Conservation (phyloP, 2,329 filamentous ascomycete species). For the Pyrenophora seminiperda region DNA sequence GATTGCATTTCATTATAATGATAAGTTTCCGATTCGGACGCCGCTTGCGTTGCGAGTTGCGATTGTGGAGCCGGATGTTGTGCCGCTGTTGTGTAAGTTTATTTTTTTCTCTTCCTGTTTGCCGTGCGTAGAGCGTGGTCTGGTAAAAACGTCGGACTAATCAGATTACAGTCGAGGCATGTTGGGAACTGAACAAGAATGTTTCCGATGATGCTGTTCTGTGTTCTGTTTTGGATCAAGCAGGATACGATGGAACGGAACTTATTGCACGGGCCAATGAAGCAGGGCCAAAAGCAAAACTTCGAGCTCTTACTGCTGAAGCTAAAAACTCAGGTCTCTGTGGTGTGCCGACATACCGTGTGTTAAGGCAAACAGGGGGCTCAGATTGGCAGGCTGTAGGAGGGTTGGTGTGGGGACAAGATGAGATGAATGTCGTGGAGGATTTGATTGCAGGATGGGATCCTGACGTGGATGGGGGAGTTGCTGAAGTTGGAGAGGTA, state of each 20-base stretch:
- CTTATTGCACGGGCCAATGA: conserved; percentile 35
- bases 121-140: not conserved
- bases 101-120: not conserved
- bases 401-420: conserved; percentile 43
- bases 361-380: conserved; percentile 20
- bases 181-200: conserved; percentile 41
- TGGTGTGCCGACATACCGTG: conserved; percentile 43
- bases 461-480: conserved; percentile 5
- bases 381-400: conserved; percentile 26
- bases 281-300: conserved; percentile 28
- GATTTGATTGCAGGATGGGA: conserved; percentile 45
- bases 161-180: conserved; percentile 31
- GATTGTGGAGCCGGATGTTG: conserved; percentile 32
- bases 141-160: conserved; percentile 19
- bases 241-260: conserved; percentile 31
- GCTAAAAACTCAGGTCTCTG: conserved; percentile 41
- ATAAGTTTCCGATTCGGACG: conserved; percentile 42
- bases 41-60: conserved; percentile 41
- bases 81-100: conserved; percentile 33
- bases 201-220: conserved; percentile 37
- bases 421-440: conserved; percentile 42
- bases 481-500: conserved; percentile 17
- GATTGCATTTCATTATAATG: conserved; percentile 40
- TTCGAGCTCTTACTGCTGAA: conserved; percentile 38
- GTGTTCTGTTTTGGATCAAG: conserved; percentile 29